phyloP scores from a whole-genome alignment of 495 filamentous ascomycete species.

The Aspergillus indologenus region DNA sequence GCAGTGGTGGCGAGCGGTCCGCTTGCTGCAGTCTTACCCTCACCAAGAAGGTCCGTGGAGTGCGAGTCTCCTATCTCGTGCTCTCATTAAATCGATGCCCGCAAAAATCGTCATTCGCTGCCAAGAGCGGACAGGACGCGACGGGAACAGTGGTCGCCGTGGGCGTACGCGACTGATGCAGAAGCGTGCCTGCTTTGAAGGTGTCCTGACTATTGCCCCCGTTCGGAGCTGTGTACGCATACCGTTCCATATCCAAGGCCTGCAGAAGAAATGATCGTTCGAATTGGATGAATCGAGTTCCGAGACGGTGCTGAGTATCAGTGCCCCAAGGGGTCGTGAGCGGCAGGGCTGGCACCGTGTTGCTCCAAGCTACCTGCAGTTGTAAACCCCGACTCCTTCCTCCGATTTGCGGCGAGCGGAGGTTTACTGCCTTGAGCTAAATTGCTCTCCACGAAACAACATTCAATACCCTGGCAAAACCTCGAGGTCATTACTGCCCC shows the following conservation, averaged over 20 bases:
- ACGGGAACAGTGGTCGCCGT: not conserved
- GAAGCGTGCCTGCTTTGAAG: not conserved
- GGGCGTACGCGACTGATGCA: not conserved
- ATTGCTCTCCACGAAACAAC: no score
- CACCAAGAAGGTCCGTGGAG: slow-evolving; percentile 1
- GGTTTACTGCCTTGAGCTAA: not conserved
- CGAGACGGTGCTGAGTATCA: not conserved
- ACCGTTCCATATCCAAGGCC: not conserved
- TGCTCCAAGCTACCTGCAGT: not conserved
- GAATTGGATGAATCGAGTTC: not conserved
- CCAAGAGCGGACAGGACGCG: not conserved
- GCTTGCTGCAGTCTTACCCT: not conserved
- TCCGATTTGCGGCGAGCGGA: not conserved
- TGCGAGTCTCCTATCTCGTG: not conserved
- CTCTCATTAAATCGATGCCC: not conserved
- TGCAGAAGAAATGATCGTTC: not conserved
- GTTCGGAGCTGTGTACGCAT: not conserved
- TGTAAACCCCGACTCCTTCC: not conserved
- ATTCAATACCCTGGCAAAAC: no score
- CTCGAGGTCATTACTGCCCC: no score
- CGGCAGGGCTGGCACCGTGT: slow-evolving; percentile 1
- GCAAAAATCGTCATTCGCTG: not conserved
- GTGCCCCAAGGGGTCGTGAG: not conserved
- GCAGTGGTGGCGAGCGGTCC: not conserved
- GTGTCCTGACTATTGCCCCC: not conserved